phyloP scores from a whole-genome alignment of 2,329 filamentous ascomycete genomes.

The Diplodia seriata region DNA sequence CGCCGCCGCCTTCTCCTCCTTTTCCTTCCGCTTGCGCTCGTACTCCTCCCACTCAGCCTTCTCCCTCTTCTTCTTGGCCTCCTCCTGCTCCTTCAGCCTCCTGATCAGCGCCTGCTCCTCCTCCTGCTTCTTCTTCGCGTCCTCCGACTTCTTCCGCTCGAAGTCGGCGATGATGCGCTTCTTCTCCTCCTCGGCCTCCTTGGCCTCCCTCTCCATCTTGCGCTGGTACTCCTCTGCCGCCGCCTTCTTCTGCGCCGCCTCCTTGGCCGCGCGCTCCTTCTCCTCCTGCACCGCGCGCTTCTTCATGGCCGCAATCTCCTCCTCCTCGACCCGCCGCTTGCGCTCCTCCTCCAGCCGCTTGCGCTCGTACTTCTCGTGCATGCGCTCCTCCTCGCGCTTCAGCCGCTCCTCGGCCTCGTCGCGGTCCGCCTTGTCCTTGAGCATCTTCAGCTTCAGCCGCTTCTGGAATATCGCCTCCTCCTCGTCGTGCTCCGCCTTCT shows the following conservation, averaged over 20 bases:
- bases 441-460: slow-evolving; percentile 45
- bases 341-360: slow-evolving; percentile 39
- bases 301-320: slow-evolving; percentile 42
- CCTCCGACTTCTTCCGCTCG: slow-evolving; percentile 39
- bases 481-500: slow-evolving; percentile 34
- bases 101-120: slow-evolving; percentile 48
- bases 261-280: slow-evolving; percentile 39
- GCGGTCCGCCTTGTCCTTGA: slow-evolving; percentile 40
- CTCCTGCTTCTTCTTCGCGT: slow-evolving; percentile 47
- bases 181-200: slow-evolving; percentile 39
- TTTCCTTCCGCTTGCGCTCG: slow-evolving; percentile 49
- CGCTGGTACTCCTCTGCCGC: slow-evolving; percentile 47
- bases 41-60: slow-evolving; percentile 53
- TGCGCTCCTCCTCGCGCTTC: slow-evolving; percentile 39
- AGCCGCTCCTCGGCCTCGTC: slow-evolving; percentile 41
- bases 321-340: slow-evolving; percentile 36
- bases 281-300: slow-evolving; percentile 43
- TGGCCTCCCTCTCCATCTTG: slow-evolving; percentile 42
- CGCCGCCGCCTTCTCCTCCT: slow-evolving; percentile 51
- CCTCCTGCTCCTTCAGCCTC: slow-evolving; percentile 51
- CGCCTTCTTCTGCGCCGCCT: slow-evolving; percentile 47
- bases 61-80: slow-evolving; percentile 51
- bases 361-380: slow-evolving; percentile 44
- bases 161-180: slow-evolving; percentile 39
- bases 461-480: slow-evolving; percentile 48